Evolutionary conservation across 805 yeast species (phyloP).

Genomic region (Metschnikowia proteae): DNA sequence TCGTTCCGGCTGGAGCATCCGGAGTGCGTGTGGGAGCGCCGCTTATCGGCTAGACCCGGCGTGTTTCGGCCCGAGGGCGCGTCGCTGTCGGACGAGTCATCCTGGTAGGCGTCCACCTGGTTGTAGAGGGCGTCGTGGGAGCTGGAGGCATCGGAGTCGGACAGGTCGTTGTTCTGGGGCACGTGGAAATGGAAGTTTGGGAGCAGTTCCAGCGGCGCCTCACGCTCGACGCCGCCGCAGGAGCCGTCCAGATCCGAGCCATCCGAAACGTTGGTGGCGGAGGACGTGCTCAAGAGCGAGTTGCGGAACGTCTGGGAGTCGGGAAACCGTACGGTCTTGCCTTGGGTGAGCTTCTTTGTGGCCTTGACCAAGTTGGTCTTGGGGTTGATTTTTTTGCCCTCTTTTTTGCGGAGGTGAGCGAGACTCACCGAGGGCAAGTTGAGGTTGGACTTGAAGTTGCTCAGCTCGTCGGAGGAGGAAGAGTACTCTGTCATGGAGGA

Average conservation of each 20-base stretch:
- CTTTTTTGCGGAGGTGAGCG: constrained; percentile 22
- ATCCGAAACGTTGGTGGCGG: constrained; percentile 21
- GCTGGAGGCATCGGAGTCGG: constrained; percentile 3
- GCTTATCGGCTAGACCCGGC: neutral
- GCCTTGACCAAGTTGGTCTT: constrained; percentile 19
- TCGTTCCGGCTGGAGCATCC: constrained; percentile 6
- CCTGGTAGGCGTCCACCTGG: constrained; percentile 10
- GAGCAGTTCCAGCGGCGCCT: constrained; percentile 8
- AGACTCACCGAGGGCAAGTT: constrained; percentile 31
- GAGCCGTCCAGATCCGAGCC: constrained; percentile 2
- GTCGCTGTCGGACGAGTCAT: constrained; percentile 18
- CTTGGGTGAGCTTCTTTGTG: constrained; percentile 20
- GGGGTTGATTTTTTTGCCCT: constrained; percentile 12
- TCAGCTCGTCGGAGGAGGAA: constrained; percentile 32
- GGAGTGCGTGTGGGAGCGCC: neutral
- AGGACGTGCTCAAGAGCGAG: constrained; percentile 25
- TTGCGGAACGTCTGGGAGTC: constrained; percentile 24
- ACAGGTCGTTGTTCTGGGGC: constrained; percentile 3
- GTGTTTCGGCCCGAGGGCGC: neutral
- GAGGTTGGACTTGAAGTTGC: constrained; percentile 24
- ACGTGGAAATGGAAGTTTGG: constrained; percentile 15
- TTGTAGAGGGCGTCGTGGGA: constrained; percentile 7
- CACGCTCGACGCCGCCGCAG: neutral
- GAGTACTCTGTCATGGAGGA: neutral
- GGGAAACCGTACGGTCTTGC: constrained; percentile 29